Percentiles rank a stretch among this genome's conserved stretches.
phyloP scores from a whole-genome alignment of 495 filamentous ascomycete species.

The Halenospora varia region DNA sequence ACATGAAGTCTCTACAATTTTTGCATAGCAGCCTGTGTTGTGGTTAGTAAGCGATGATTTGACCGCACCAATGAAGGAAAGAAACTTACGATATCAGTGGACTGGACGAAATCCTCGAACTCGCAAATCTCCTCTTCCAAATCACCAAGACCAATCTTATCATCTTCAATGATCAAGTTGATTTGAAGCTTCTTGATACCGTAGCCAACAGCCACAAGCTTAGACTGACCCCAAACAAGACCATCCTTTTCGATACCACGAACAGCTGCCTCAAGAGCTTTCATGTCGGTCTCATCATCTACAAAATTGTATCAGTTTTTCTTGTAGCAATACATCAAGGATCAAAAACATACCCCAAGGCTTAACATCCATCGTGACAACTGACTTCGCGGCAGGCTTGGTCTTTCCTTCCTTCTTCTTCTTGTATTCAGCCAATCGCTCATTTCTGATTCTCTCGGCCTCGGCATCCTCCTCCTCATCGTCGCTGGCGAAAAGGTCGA shows the following conservation, averaged over 20 bases:
- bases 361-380: slow-evolving; percentile 95
- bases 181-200: slow-evolving; percentile 99
- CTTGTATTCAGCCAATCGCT: slow-evolving; percentile 87
- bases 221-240: slow-evolving; percentile 92
- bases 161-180: slow-evolving; percentile 95
- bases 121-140: slow-evolving; percentile 76
- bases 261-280: slow-evolving; percentile 73
- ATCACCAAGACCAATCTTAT: slow-evolving; percentile 86
- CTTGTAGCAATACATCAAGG: slow-evolving; percentile 2
- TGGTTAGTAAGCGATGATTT: slow-evolving; percentile 14
- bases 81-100: slow-evolving; percentile 72
- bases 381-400: slow-evolving; percentile 89
- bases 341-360: slow-evolving; percentile 82
- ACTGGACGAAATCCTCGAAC: slow-evolving; percentile 97
- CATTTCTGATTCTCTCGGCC: slow-evolving; percentile 76
- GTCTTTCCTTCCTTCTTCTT: slow-evolving; percentile 93
- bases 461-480: slow-evolving; percentile 93
- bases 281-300: slow-evolving; percentile 93
- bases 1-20: slow-evolving; percentile 75
- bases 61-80: slow-evolving; percentile 4
- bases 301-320: background rate
- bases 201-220: slow-evolving; percentile 85
- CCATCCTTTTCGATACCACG: slow-evolving; percentile 88
- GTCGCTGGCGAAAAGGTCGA: slow-evolving; percentile 84
- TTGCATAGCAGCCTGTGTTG: slow-evolving; percentile 70